phyloP scores from a whole-genome alignment of 192 early-diverging fungal species.

The Phycomyces nitens region DNA sequence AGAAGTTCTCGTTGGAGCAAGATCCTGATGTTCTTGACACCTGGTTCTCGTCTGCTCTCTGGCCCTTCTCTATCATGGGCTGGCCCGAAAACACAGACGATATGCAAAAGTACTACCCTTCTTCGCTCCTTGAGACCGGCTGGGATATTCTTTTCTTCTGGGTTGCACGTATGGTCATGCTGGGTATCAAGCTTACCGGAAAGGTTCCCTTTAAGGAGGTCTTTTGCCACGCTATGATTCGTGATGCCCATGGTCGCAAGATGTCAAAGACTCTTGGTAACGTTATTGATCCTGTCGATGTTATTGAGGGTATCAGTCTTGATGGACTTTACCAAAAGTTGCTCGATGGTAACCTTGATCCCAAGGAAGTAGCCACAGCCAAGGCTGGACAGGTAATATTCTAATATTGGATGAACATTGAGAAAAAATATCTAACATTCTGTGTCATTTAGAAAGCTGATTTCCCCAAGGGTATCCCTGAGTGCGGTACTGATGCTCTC shows the following conservation, averaged over 20 bases:
- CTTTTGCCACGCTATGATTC: constrained; percentile 97
- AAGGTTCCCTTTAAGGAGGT: constrained; percentile 91
- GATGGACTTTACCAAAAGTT: constrained; percentile 74
- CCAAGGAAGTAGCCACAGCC: constrained; percentile 84
- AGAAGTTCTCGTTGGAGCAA: constrained; percentile 83
- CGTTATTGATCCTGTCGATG: constrained; percentile 96
- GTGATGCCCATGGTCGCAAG: constrained; percentile 97
- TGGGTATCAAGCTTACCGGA: constrained; percentile 94
- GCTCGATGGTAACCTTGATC: constrained; percentile 83
- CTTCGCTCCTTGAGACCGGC: constrained; percentile 90
- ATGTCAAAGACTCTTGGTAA: constrained; percentile 98
- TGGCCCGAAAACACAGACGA: constrained; percentile 94
- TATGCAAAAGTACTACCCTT: constrained; percentile 85
- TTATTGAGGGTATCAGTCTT: constrained; percentile 90
- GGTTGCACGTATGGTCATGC: constrained; percentile 99
- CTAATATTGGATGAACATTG: too few relatives aligned
- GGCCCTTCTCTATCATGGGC: constrained; percentile 97
- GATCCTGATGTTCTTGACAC: constrained; percentile 98
- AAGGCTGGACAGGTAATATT: constrained; percentile 75
- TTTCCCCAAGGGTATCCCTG: constrained; percentile 95
- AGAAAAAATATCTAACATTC: too few relatives aligned
- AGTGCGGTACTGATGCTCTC: constrained; percentile 96
- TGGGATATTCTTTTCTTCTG: constrained; percentile 99
- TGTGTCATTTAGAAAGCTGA: constrained; percentile 56
- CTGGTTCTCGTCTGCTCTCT: constrained; percentile 98